Evolutionary conservation across 108 stramenopile genomes (phyloP).

Genomic region (Fistulifera pelliculosa): DNA sequence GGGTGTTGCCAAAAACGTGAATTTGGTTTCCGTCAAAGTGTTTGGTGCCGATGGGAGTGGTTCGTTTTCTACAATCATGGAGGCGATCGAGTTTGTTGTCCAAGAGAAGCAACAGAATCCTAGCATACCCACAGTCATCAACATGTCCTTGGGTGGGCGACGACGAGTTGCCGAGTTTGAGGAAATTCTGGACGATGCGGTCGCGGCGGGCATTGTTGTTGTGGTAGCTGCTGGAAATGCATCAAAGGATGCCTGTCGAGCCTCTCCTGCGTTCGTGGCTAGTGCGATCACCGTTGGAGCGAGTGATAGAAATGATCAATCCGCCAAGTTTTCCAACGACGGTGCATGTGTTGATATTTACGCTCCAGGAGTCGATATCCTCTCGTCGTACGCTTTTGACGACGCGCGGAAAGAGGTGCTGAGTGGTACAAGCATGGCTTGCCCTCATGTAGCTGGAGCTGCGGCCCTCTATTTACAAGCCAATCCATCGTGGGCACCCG

Average conservation of each 20-base stretch:
- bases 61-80: not conserved
- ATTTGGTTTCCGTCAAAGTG: conserved; percentile 23
- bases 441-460: conserved; percentile 40
- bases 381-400: not conserved
- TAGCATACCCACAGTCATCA: not conserved
- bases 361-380: not conserved
- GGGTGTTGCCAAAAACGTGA: conserved; percentile 3
- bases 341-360: not conserved
- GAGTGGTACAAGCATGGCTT: conserved; percentile 46
- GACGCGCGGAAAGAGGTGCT: not conserved
- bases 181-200: not conserved
- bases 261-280: not conserved
- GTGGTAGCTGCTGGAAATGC: conserved; percentile 1
- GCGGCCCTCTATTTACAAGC: conserved; percentile 17
- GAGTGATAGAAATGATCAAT: no score
- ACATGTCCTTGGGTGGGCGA: not conserved
- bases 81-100: not conserved
- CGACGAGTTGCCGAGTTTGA: not conserved
- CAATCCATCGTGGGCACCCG: no score
- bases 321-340: not conserved
- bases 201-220: not conserved
- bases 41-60: not conserved
- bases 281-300: not conserved
- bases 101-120: no score
- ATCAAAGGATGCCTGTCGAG: not conserved